Evolutionary conservation across 495 filamentous ascomycete genomes (phyloP).

Genomic region (Aspergillus diversus): DNA sequence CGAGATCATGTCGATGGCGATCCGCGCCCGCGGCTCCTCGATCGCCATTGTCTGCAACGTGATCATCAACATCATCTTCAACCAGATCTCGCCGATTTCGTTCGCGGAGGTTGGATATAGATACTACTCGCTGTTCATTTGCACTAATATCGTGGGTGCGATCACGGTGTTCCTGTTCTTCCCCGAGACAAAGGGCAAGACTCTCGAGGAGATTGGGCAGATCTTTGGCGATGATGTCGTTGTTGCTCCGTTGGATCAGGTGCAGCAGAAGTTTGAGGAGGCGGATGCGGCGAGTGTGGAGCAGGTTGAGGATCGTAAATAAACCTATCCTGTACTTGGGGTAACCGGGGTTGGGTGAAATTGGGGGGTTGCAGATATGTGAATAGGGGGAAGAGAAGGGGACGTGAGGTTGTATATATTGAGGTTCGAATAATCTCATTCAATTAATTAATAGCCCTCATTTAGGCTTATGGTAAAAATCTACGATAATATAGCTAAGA

Average conservation of each 20-base stretch:
- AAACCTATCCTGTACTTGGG: background rate
- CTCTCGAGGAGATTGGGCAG: slow-evolving; percentile 57
- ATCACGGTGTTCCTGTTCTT: slow-evolving; percentile 50
- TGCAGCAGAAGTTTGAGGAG: slow-evolving; percentile 9
- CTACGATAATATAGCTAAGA: background rate
- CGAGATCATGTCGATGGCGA: slow-evolving; percentile 61
- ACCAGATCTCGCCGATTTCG: slow-evolving; percentile 59
- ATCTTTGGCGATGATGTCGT: slow-evolving; percentile 35
- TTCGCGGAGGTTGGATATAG: slow-evolving; percentile 48
- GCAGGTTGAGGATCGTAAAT: slow-evolving; percentile 5
- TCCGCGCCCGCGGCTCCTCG: slow-evolving; percentile 56
- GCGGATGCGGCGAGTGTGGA: slow-evolving; percentile 4
- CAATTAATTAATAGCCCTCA: no score
- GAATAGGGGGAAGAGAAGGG: no score
- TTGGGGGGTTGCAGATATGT: no score
- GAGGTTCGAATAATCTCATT: no score
- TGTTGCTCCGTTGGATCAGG: slow-evolving; percentile 14
- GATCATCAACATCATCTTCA: slow-evolving; percentile 57
- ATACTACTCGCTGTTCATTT: slow-evolving; percentile 60
- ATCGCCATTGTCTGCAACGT: slow-evolving; percentile 58
- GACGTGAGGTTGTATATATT: no score
- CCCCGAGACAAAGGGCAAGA: slow-evolving; percentile 56
- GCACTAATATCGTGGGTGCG: slow-evolving; percentile 50
- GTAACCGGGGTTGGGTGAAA: no score
- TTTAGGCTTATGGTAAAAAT: no score